These are phyloP conservation scores for Flammula alnicola DNA, from an alignment of 1,284 basidiomycete species.

Conservation along the genomic window DNA sequence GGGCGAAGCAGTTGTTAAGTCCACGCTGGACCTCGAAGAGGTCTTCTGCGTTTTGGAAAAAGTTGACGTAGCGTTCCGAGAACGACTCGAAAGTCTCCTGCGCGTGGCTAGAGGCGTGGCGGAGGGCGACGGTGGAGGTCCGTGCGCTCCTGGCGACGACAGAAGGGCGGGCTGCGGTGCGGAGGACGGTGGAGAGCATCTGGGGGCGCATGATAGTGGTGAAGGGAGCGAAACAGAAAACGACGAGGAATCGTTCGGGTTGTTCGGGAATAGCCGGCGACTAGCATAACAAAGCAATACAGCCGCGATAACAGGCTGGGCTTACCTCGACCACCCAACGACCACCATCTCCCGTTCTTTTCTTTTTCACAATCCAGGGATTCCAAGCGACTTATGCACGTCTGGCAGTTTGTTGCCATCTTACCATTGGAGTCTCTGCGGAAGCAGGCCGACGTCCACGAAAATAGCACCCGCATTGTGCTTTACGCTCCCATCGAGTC, in stretches of 20 bases:
- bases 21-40: constrained; percentile 98
- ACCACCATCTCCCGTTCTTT: too few relatives aligned
- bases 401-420: too few relatives aligned
- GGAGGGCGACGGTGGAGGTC: constrained; percentile 48
- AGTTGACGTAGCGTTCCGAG: constrained; percentile 91
- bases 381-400: too few relatives aligned
- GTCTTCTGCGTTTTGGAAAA: constrained; percentile 93
- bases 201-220: constrained; percentile 37
- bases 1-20: constrained; percentile 99
- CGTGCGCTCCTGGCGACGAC: constrained; percentile 36
- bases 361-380: too few relatives aligned
- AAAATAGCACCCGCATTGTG: too few relatives aligned
- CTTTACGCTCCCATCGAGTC: too few relatives aligned
- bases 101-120: constrained; percentile 63
- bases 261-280: constrained; percentile 33
- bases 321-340: too few relatives aligned
- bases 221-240: constrained; percentile 27
- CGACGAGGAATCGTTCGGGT: constrained; percentile 32
- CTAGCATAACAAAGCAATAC: constrained; percentile 17
- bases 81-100: constrained; percentile 95
- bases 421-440: too few relatives aligned
- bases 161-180: constrained; percentile 51
- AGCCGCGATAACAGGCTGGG: constrained; percentile 16
- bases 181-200: constrained; percentile 61
- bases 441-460: too few relatives aligned